Base-by-base conservation (phyloP, 352 stramenopile genomes). In the Blastocystis sp. region DNA sequence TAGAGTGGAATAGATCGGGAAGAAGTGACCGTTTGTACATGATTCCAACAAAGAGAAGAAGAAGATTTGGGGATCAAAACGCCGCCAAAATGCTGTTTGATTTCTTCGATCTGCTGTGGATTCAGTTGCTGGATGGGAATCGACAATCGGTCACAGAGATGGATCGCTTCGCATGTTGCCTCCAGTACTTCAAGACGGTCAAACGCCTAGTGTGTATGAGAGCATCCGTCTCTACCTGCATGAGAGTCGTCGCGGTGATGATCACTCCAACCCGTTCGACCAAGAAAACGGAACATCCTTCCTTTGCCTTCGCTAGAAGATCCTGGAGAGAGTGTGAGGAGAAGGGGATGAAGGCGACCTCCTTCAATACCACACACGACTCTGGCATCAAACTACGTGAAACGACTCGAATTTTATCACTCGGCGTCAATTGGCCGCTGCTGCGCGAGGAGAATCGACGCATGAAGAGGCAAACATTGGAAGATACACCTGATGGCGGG, bases 161-260 rank as follows among this genome's bases (percentile, higher is more conserved):
- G 63, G 4, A 81, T n/a, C 3, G 69, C 69, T 38, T 81, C 49
- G 42, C 69, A 49, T 27, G 69, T 81, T 11, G 69, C 69, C 27
- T 81, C 69, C n/a, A 81, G 32, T 21, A 81, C 69, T 21, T 81
- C 69, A n/a, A 81, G 18, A 8, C 69, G 42, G 40, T 81, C 69
- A 44, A 48, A 81, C 9, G 69, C 69, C 69, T 81, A 64, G 0
- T 24, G 21, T 21, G 11, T 21, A 54, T 54, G 46, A 54, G 21
- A 21, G 21, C 11, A 54, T 11, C 21, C 11, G 46, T 21, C 24
- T 34, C 32, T 42, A 81, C 69, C 42, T 81, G 69, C n/a, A 81
- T 81, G 44, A 51, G 21, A 16, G 69, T 63, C 7, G 18, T 61
- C 14, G 44, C 69, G 0, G 40, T 65, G 4, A 81, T 29, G 21